A percentile compares a stretch with the other conserved stretches of the same genome.
These are phyloP conservation scores for Monilinia fructicola DNA, from an alignment of 2,329 filamentous ascomycete species.

Conservation along the genomic window DNA sequence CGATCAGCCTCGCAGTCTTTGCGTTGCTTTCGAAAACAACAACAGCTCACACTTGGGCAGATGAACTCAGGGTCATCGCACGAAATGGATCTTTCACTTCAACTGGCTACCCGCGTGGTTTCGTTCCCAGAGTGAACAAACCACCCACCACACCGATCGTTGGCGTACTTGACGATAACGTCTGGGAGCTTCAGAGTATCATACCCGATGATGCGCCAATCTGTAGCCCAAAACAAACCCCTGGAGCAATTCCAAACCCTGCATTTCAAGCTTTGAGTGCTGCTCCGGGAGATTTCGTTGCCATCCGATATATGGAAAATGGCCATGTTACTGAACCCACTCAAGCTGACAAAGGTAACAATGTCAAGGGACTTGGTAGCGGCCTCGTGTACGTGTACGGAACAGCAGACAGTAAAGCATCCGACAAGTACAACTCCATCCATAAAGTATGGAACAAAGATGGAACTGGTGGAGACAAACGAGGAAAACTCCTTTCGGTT, in stretches of 20 bases:
- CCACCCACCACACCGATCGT: background rate
- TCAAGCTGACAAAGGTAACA: slow-evolving; percentile 39
- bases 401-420: slow-evolving; percentile 55
- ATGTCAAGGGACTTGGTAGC: slow-evolving; percentile 59
- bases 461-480: slow-evolving; percentile 76
- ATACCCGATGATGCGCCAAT: background rate
- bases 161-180: slow-evolving; percentile 1
- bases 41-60: slow-evolving; percentile 65
- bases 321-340: slow-evolving; percentile 67
- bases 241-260: background rate
- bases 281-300: slow-evolving; percentile 60
- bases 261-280: slow-evolving; percentile 43
- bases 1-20: slow-evolving; percentile 26
- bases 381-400: slow-evolving; percentile 76
- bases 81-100: slow-evolving; percentile 73
- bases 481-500: slow-evolving; percentile 72
- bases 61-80: slow-evolving; percentile 69
- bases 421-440: slow-evolving; percentile 59
- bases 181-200: slow-evolving; percentile 4
- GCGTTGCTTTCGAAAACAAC: slow-evolving; percentile 29
- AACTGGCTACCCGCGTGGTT: slow-evolving; percentile 74
- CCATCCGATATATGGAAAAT: slow-evolving; percentile 71
- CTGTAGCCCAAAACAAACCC: slow-evolving; percentile 1
- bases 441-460: slow-evolving; percentile 75
- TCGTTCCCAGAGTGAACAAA: slow-evolving; percentile 51